Base-by-base conservation (phyloP, 163 green algal genomes). In the Chloromonas sp. region DNA sequence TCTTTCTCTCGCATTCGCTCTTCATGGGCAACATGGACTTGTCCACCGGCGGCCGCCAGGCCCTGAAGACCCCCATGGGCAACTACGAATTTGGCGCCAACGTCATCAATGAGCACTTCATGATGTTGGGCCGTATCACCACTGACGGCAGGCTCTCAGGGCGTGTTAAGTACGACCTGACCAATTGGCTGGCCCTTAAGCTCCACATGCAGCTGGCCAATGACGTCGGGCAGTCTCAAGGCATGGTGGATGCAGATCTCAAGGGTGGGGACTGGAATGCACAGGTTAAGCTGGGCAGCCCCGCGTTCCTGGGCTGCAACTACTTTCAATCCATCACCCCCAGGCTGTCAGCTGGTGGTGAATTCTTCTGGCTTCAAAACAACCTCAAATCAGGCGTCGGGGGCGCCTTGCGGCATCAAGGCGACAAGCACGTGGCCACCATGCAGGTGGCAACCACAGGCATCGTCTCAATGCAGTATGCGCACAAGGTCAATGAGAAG, bases 21-120 rank as follows among this genome's bases (percentile, higher is more conserved):
- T 97, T 97, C 86, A 97, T 99, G 94, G 96, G 96, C 60, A 98
- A 96, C 87, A 88, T 96, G 15, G 97, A 99, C 82, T 89, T 99
- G 71, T 95, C 94, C 5, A 95, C 95, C 1, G 88, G 92, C 62
- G 91, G 91, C 71, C 86, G 89, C 36, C 95, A 97, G 86, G 92
- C 94, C 36, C 85, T 99, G 60, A 99, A 99, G 91, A 94, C 97
- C 83, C 91, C 96, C 1, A 90, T 96, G 1, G 92, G 94, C 57
- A 96, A 91, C 8, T 99, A 99, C 79, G 97, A 99, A 89, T 99
- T 99, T 90, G 97, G 97, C 0, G 97, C 97, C 81, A 99, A 98
- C 89, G 87, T 92, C 13, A 90, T 94, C 78, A 90, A 87, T 70
- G 91, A 94, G 78, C 86, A 89, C 81, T 89, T 91, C 82, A 89